Conservation (phyloP, 257 asterid species). For the Dorcoceras hygrometricum region DNA sequence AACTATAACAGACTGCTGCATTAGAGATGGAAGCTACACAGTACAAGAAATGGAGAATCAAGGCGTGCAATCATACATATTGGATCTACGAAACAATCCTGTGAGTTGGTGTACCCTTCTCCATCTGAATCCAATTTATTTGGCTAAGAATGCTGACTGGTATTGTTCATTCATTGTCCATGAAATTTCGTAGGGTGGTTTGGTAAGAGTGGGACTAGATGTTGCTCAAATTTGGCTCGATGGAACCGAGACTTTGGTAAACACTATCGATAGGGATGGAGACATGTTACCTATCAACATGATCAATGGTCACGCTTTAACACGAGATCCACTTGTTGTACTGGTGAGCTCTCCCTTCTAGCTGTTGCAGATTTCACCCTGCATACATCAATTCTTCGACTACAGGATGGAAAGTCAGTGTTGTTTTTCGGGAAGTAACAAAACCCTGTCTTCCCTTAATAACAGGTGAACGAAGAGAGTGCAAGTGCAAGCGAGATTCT, state of each 20-base stretch:
- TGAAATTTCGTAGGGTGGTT: constrained; percentile 64
- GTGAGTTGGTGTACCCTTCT: constrained; percentile 34
- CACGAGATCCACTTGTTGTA: constrained; percentile 86
- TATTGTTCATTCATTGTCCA: constrained; percentile 10
- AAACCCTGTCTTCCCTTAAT: neutral
- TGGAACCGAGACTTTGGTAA: constrained; percentile 83
- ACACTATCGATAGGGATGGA: constrained; percentile 83
- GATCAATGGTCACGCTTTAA: constrained; percentile 76
- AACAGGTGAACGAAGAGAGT: constrained; percentile 90
- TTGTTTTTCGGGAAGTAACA: neutral
- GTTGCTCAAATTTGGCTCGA: constrained; percentile 96
- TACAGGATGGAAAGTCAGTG: neutral
- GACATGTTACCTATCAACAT: constrained; percentile 71
- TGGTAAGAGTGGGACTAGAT: constrained; percentile 90
- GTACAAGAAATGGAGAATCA: constrained; percentile 74
- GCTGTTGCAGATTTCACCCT: neutral
- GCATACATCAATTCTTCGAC: neutral
- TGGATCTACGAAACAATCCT: constrained; percentile 91
- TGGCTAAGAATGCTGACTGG: neutral
- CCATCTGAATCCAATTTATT: constrained; percentile 3
- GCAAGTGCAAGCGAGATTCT: constrained; percentile 98
- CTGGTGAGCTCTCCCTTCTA: constrained; percentile 46
- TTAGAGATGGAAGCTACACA: constrained; percentile 76
- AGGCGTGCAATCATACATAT: constrained; percentile 89
- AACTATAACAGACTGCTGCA: constrained; percentile 68